A percentile compares a stretch with the other conserved stretches of the same genome.
Conservation (phyloP, 345 rosid species). For the Laguncularia racemosa region DNA sequence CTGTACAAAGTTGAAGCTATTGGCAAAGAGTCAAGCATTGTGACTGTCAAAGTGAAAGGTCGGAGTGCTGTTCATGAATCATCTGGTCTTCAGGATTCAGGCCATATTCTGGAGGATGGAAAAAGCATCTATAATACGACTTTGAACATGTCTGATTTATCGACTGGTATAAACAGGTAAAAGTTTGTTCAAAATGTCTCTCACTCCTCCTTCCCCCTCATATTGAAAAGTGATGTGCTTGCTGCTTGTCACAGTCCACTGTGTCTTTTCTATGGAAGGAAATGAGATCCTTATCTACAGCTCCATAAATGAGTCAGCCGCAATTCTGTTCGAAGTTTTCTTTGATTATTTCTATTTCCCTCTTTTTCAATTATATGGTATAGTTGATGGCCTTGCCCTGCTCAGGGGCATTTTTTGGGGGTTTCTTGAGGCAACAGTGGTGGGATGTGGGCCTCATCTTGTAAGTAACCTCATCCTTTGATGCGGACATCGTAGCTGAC, state of each 20-base stretch:
- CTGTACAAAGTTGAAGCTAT: conserved; percentile 62
- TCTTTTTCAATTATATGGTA: no score
- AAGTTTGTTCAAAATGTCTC: conserved; percentile 1
- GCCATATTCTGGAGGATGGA: conserved; percentile 93
- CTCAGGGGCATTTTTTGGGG: no score
- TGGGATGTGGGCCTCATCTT: no score
- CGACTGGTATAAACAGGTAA: conserved; percentile 87
- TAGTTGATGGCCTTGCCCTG: no score
- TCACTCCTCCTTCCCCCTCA: conserved; percentile 2
- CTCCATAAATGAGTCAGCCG: no score
- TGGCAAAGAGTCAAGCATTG: conserved; percentile 52
- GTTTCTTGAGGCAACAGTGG: no score
- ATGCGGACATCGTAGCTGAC: no score
- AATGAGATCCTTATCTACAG: no score
- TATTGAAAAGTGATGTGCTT: background rate
- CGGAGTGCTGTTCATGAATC: conserved; percentile 91
- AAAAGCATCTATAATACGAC: conserved; percentile 87
- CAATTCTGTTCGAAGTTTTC: no score
- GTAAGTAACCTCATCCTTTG: no score
- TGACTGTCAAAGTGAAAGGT: conserved; percentile 94
- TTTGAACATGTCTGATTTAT: conserved; percentile 87
- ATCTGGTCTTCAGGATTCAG: conserved; percentile 81
- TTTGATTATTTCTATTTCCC: no score
- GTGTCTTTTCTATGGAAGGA: no score
- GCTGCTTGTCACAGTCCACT: background rate